phyloP scores from a whole-genome alignment of 2,329 filamentous ascomycete genomes.

The Trichoderma aggressivum region DNA sequence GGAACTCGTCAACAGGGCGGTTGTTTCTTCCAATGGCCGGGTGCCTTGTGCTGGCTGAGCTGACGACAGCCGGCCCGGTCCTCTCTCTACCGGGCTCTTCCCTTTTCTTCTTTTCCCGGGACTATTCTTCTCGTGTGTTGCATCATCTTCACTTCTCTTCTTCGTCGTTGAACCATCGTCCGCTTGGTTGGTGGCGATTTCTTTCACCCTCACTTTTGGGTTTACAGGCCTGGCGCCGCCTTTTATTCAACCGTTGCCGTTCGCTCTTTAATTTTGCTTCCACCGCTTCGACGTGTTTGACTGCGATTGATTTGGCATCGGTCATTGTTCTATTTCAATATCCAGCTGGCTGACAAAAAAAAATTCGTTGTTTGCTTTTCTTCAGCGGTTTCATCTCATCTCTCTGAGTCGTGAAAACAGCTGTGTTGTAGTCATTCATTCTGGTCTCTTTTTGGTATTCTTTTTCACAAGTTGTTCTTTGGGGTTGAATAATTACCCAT shows the following conservation, averaged over 20 bases:
- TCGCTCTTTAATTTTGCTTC: slow-evolving; percentile 13
- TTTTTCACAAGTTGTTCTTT: not conserved
- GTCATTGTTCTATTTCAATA: slow-evolving; percentile 9
- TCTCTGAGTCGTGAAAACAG: slow-evolving; percentile 20
- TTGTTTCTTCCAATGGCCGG: not conserved
- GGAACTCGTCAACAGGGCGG: not conserved
- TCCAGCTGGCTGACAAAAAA: slow-evolving; percentile 14
- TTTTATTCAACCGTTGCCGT: slow-evolving; percentile 14
- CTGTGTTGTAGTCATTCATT: slow-evolving; percentile 25
- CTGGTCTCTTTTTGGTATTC: not conserved
- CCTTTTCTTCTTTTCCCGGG: slow-evolving; percentile 21
- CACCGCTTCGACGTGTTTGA: not conserved
- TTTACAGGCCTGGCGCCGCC: slow-evolving; percentile 16
- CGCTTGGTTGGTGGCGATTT: slow-evolving; percentile 9
- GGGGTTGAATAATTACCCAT: not conserved
- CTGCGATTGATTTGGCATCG: slow-evolving; percentile 4
- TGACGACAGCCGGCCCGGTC: slow-evolving; percentile 15
- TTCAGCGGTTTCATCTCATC: slow-evolving; percentile 8
- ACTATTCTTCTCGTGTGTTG: slow-evolving; percentile 19
- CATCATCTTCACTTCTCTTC: slow-evolving; percentile 21
- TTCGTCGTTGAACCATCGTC: slow-evolving; percentile 5
- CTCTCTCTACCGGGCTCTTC: slow-evolving; percentile 12
- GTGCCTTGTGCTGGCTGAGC: not conserved
- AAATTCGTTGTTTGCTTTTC: not conserved
- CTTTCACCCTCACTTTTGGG: not conserved